These are phyloP conservation scores for Combretum micranthum DNA, from an alignment of 345 rosid genomes.

Conservation along the genomic window DNA sequence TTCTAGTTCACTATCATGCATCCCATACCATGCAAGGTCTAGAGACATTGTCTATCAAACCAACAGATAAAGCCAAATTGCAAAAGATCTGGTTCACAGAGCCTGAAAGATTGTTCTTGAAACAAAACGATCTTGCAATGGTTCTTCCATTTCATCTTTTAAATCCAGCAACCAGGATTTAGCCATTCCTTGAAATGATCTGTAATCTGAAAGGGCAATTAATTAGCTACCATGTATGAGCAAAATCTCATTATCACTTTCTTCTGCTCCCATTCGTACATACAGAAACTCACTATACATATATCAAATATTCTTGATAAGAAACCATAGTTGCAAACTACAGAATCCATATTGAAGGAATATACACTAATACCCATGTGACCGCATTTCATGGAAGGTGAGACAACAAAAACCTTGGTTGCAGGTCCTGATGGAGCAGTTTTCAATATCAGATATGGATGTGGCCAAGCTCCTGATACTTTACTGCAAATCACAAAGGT, in stretches of 20 bases:
- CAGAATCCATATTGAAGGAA: background rate
- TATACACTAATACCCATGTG: background rate
- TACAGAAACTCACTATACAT: too few species aligned
- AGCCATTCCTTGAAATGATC: constrained; percentile 55
- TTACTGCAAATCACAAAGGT: constrained; percentile 43
- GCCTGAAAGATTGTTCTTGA: constrained; percentile 45
- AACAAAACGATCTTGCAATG: constrained; percentile 54
- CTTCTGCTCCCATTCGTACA: too few species aligned
- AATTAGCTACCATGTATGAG: constrained; percentile 13
- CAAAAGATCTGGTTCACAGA: constrained; percentile 60
- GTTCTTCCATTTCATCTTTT: constrained; percentile 65
- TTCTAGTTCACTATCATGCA: background rate
- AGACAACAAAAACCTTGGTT: constrained; percentile 45
- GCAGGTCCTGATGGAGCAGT: constrained; percentile 59
- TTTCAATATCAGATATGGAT: constrained; percentile 77
- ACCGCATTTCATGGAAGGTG: background rate
- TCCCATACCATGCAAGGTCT: constrained; percentile 48
- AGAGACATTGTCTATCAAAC: constrained; percentile 55
- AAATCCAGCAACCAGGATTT: constrained; percentile 73
- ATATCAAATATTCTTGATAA: too few species aligned
- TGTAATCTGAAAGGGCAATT: too few species aligned
- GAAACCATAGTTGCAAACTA: background rate
- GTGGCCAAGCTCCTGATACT: constrained; percentile 36
- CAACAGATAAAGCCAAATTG: constrained; percentile 40
- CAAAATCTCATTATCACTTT: constrained; percentile 1